Percentiles rank a stretch among this genome's conserved stretches.
These are phyloP conservation scores for Penicillium sp. DNA, from an alignment of 2,329 filamentous ascomycete genomes.

Conservation along the genomic window DNA sequence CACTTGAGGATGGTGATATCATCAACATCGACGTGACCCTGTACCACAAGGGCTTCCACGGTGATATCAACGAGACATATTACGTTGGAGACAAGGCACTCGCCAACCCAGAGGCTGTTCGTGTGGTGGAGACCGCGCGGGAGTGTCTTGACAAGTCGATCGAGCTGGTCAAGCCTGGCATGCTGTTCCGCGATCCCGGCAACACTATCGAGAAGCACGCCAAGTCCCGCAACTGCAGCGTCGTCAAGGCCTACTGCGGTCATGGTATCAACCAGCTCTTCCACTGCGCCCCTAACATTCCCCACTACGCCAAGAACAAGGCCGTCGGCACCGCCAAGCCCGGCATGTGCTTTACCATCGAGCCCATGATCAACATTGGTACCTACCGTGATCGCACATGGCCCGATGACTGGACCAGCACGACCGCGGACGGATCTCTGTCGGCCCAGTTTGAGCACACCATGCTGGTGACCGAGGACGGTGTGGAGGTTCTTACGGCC, in stretches of 20 bases:
- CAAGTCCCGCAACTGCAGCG: conserved; percentile 76
- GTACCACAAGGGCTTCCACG: conserved; percentile 92
- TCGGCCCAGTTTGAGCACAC: conserved; percentile 96
- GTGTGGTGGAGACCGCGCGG: conserved; percentile 83
- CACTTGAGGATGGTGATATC: conserved; percentile 87
- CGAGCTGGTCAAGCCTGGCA: conserved; percentile 85
- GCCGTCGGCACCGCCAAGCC: conserved; percentile 88
- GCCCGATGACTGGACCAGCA: conserved; percentile 98
- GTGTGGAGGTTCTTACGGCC: conserved; percentile 75
- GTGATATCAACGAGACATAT: conserved; percentile 97
- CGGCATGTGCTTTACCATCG: conserved; percentile 98
- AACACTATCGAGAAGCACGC: conserved; percentile 94
- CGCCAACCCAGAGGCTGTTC: conserved; percentile 77
- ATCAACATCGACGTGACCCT: conserved; percentile 94
- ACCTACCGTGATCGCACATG: conserved; percentile 90
- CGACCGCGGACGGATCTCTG: conserved; percentile 79
- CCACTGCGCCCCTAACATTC: conserved; percentile 88
- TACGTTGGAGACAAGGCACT: conserved; percentile 88
- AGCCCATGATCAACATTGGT: conserved; percentile 94
- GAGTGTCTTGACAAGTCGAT: conserved; percentile 90
- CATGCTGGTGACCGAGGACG: conserved; percentile 73
- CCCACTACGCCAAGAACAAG: conserved; percentile 98
- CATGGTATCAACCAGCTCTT: conserved; percentile 93
- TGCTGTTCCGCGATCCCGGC: conserved; percentile 85
- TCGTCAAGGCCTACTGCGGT: conserved; percentile 92